Evolutionary conservation across 495 filamentous ascomycete species (phyloP).

Genomic region (Hyaloscypha variabilis): DNA sequence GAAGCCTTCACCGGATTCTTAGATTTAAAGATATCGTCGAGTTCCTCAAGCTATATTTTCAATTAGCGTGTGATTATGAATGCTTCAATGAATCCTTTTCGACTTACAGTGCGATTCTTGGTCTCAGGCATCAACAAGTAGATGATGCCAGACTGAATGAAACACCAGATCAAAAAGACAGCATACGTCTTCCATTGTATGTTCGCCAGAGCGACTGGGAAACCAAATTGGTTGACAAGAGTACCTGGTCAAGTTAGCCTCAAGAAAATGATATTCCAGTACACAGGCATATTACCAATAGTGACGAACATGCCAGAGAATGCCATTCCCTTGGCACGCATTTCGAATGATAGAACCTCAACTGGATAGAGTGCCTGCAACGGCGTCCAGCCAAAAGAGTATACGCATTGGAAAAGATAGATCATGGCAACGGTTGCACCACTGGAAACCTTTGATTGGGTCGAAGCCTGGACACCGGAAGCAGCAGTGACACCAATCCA

Average conservation of each 20-base stretch:
- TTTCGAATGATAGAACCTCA: constrained; percentile 61
- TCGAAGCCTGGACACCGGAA: constrained; percentile 46
- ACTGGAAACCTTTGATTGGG: constrained; percentile 51
- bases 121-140: constrained; percentile 32
- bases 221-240: constrained; percentile 49
- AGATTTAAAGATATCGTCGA: constrained; percentile 64
- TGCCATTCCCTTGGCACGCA: constrained; percentile 63
- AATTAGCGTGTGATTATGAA: constrained; percentile 1
- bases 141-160: constrained; percentile 24
- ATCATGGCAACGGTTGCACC: constrained; percentile 58
- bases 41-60: constrained; percentile 55
- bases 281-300: background rate
- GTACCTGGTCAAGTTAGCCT: constrained; percentile 21
- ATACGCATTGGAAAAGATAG: constrained; percentile 62
- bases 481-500: constrained; percentile 59
- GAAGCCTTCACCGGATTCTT: constrained; percentile 55
- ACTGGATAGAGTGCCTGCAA: constrained; percentile 64
- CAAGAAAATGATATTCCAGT: background rate
- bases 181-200: constrained; percentile 47
- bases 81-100: background rate
- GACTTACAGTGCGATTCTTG: constrained; percentile 32
- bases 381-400: constrained; percentile 63
- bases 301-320: constrained; percentile 40
- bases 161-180: constrained; percentile 27
- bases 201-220: constrained; percentile 35